Conservation (phyloP, 106 monocot genomes). For the Dendrobium nobile region DNA sequence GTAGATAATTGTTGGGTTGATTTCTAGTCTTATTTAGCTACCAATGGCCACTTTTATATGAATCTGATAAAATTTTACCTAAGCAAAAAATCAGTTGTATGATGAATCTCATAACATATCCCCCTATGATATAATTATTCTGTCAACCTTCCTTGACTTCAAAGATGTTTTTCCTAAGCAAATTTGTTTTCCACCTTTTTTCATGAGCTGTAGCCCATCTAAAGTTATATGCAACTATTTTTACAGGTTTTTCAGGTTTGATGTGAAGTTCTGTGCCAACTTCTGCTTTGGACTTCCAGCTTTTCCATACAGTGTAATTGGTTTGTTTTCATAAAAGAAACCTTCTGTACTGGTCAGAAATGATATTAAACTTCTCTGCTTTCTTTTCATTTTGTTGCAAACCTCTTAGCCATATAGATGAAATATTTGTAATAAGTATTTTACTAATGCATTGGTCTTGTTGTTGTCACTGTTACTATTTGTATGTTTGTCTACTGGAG, state of each 20-base stretch:
- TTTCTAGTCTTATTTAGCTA: too few species aligned
- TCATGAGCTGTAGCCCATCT: not conserved
- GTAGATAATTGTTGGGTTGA: too few species aligned
- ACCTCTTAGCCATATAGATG: not conserved
- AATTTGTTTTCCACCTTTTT: not conserved
- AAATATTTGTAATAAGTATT: not conserved
- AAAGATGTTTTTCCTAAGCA: not conserved
- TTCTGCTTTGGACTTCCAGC: not conserved
- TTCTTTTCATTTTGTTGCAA: not conserved
- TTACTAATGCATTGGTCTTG: not conserved
- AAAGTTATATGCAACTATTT: not conserved
- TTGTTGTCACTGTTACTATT: not conserved
- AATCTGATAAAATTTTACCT: too few species aligned
- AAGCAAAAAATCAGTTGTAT: too few species aligned
- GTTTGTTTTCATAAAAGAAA: constrained; percentile 2
- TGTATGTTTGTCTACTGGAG: too few species aligned
- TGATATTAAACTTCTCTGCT: not conserved
- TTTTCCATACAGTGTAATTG: not conserved
- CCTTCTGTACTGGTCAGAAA: not conserved
- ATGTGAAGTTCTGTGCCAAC: not conserved
- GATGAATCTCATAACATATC: not conserved
- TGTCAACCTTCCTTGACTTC: too few species aligned
- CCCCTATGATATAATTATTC: not conserved
- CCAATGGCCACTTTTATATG: too few species aligned
- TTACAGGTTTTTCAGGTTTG: not conserved